Conservation (phyloP, 192 early-diverging fungal genomes). For the Rhizophagus sp. region DNA sequence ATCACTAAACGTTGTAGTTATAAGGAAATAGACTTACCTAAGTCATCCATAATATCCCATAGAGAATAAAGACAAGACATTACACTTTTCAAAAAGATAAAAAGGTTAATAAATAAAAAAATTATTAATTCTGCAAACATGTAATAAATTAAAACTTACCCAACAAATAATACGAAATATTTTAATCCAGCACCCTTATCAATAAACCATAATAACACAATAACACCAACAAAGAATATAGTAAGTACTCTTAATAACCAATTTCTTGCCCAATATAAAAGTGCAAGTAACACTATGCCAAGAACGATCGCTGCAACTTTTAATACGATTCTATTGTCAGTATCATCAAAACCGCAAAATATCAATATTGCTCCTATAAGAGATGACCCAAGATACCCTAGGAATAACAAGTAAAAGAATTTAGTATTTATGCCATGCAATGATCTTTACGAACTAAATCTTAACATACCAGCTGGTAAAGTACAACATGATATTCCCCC, state of each 20-base stretch:
- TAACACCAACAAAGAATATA: conserved; percentile 78
- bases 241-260: conserved; percentile 83
- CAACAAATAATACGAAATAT: conserved; percentile 94
- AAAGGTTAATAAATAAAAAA: neutral
- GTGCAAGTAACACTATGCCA: conserved; percentile 77
- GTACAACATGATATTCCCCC: conserved; percentile 81
- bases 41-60: conserved; percentile 96
- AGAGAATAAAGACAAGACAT: conserved; percentile 93
- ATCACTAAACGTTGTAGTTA: neutral
- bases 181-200: conserved; percentile 69
- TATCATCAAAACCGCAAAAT: conserved; percentile 87
- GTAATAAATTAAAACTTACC: conserved; percentile 53
- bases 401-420: conserved; percentile 79
- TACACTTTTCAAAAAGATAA: conserved; percentile 53
- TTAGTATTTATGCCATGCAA: conserved; percentile 44
- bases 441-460: neutral
- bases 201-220: conserved; percentile 85
- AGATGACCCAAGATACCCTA: conserved; percentile 89
- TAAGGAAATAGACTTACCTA: conserved; percentile 20
- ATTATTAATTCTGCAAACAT: neutral
- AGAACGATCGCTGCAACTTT: conserved; percentile 87
- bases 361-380: conserved; percentile 91
- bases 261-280: conserved; percentile 88
- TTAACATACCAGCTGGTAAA: conserved; percentile 67
- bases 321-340: conserved; percentile 54